These are phyloP conservation scores for Dipodascus albidus DNA, from an alignment of 805 yeast genomes.

Conservation along the genomic window DNA sequence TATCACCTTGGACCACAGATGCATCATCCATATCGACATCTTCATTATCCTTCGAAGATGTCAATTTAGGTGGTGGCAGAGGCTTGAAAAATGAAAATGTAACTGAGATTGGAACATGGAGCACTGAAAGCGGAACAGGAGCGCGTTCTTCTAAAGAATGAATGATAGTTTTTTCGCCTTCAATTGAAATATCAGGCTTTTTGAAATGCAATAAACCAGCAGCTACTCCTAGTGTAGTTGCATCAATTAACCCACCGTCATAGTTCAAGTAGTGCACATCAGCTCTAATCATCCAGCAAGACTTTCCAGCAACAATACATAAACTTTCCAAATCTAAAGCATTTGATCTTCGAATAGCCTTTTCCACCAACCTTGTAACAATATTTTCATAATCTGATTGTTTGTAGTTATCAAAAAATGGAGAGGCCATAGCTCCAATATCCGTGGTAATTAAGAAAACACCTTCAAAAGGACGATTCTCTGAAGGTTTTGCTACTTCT, in stretches of 20 bases:
- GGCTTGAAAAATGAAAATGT: slow-evolving; percentile 64
- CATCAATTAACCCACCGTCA: slow-evolving; percentile 90
- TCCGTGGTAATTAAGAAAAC: slow-evolving; percentile 75
- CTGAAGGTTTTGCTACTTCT: slow-evolving; percentile 66
- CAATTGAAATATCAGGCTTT: slow-evolving; percentile 71
- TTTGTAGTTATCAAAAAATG: slow-evolving; percentile 64
- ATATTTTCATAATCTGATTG: slow-evolving; percentile 73
- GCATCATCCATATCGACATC: slow-evolving; percentile 34
- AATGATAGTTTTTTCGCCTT: slow-evolving; percentile 37
- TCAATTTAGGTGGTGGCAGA: background rate
- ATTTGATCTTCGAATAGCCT: slow-evolving; percentile 80
- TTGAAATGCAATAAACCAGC: slow-evolving; percentile 73
- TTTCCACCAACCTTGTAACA: slow-evolving; percentile 75
- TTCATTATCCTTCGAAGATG: slow-evolving; percentile 21
- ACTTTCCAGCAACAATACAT: slow-evolving; percentile 82
- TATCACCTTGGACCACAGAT: slow-evolving; percentile 16
- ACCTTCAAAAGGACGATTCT: slow-evolving; percentile 92
- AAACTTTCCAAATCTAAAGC: slow-evolving; percentile 85
- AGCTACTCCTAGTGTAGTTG: slow-evolving; percentile 83
- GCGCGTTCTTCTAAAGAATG: slow-evolving; percentile 70
- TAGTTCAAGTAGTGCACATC: slow-evolving; percentile 81
- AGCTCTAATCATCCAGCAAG: slow-evolving; percentile 86
- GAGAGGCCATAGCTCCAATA: slow-evolving; percentile 80
- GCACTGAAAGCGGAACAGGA: slow-evolving; percentile 72
- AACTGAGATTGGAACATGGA: slow-evolving; percentile 84